phyloP scores from a whole-genome alignment of 768 basidiomycete species.

The Lentinus tigrinus region DNA sequence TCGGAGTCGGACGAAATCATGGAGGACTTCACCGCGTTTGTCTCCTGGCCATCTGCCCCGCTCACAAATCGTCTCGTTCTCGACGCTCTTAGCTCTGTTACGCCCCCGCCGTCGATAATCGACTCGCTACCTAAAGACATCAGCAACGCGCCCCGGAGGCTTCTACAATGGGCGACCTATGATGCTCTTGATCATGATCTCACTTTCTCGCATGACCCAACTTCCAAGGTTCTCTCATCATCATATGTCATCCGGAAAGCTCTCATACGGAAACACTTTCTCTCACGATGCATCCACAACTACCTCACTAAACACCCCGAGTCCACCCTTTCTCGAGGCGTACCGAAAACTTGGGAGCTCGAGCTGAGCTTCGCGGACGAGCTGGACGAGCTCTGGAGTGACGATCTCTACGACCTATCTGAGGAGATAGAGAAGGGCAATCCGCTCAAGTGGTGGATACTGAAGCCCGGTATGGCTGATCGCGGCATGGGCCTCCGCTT shows the following conservation, averaged over 20 bases:
- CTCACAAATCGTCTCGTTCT: slow-evolving; percentile 51
- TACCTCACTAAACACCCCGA: slow-evolving; percentile 70
- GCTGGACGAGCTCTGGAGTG: slow-evolving; percentile 87
- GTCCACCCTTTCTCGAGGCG: slow-evolving; percentile 51
- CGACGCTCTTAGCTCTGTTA: slow-evolving; percentile 37
- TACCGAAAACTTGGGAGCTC: slow-evolving; percentile 79
- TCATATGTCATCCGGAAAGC: slow-evolving; percentile 90
- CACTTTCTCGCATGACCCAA: slow-evolving; percentile 48
- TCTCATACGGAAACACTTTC: slow-evolving; percentile 91
- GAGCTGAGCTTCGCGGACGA: slow-evolving; percentile 92
- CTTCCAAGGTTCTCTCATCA: slow-evolving; percentile 57
- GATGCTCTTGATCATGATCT: slow-evolving; percentile 81
- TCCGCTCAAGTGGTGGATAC: slow-evolving; percentile 74
- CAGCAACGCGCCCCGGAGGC: slow-evolving; percentile 14
- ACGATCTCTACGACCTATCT: slow-evolving; percentile 90
- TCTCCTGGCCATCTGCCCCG: slow-evolving; percentile 55
- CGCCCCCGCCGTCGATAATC: slow-evolving; percentile 30
- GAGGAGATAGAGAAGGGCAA: slow-evolving; percentile 45
- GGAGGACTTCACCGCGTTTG: slow-evolving; percentile 35
- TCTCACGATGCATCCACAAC: slow-evolving; percentile 70
- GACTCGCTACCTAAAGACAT: slow-evolving; percentile 14
- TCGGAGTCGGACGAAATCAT: slow-evolving; percentile 1
- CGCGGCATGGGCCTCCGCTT: slow-evolving; percentile 92
- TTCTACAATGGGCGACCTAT: slow-evolving; percentile 86
- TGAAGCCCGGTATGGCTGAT: slow-evolving; percentile 98